Evolutionary conservation across 352 stramenopile genomes (phyloP).

Genomic region (Albugo candida): DNA sequence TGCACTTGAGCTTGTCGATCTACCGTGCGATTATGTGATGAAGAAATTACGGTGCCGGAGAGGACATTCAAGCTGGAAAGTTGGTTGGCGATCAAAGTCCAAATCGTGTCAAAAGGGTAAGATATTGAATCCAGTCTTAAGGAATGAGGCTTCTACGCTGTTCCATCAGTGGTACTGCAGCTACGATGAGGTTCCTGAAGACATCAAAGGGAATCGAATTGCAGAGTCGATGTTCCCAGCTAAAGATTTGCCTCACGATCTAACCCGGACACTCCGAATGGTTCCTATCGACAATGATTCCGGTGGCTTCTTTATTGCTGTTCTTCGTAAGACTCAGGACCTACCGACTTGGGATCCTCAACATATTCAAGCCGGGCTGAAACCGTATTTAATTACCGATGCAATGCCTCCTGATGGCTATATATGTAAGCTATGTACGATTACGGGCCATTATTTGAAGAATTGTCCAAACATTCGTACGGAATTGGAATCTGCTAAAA

Average conservation of each 20-base stretch:
- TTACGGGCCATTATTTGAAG: slow-evolving; percentile 57
- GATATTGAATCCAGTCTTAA: slow-evolving; percentile 15
- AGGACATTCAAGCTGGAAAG: slow-evolving; percentile 36
- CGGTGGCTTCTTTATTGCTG: slow-evolving; percentile 97
- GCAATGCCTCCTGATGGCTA: slow-evolving; percentile 26
- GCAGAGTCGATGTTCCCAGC: slow-evolving; percentile 76
- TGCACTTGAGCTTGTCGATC: slow-evolving; percentile 81
- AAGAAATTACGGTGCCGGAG: slow-evolving; percentile 8
- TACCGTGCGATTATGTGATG: slow-evolving; percentile 25
- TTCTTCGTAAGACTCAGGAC: slow-evolving; percentile 76
- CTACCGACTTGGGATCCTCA: slow-evolving; percentile 29
- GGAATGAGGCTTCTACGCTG: slow-evolving; percentile 7
- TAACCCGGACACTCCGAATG: slow-evolving; percentile 86
- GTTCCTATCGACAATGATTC: slow-evolving; percentile 96
- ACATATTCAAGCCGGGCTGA: slow-evolving; percentile 20
- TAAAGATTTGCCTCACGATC: slow-evolving; percentile 11
- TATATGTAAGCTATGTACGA: slow-evolving; percentile 52
- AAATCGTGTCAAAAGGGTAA: slow-evolving; percentile 70
- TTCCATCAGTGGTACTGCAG: slow-evolving; percentile 63
- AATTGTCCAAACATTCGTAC: slow-evolving; percentile 43
- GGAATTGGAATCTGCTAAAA: slow-evolving; percentile 8
- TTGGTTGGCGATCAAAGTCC: slow-evolving; percentile 77
- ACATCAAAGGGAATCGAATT: slow-evolving; percentile 44
- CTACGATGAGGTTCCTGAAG: slow-evolving; percentile 33
- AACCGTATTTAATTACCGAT: background rate